Base-by-base conservation (phyloP, 495 filamentous ascomycete species). In the Amphirosellinia nigrospora region DNA sequence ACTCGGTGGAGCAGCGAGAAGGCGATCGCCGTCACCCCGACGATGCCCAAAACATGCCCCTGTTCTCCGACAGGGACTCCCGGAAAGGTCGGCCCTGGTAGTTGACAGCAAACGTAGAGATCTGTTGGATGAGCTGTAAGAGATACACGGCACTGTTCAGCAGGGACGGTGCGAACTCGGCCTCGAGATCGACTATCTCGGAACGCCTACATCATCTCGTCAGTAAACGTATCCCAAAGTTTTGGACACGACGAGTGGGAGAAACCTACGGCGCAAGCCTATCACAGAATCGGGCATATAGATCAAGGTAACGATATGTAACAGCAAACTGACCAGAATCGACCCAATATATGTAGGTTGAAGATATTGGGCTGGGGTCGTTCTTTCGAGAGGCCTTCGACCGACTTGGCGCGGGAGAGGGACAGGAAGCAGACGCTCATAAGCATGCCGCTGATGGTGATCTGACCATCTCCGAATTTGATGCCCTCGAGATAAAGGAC, bases 391-490 rank as follows among this genome's bases (percentile, higher is more conserved):
- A 99, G 85, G 53, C 90, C 90, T 83, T 98, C 96, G 56, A 99
- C 96, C 60, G 94, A 92, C 87, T 91, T 95, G 46, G 96, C 96
- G 53, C 96, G 89, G 26, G 96, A 98, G 74, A 99, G 95, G 32
- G 93, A 97, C 76, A 99, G 83, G 86, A 98, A 99, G 86, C 96
- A 99, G 62, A 99, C 96, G 78, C 94, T 98, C 96, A 99, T 97
- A 81, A 99, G 88, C 93, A 99, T 98, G 73, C 96, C 96, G 72
- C 94, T 97, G 79, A 99, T 98, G 32, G 96, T 99, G 53, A 97
- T 94, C 79, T 99, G 96, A 38, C 95, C 94, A 81, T 99, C 96
- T 56, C 96, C 94, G 74, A 99, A 99, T 82, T 99, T 99, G 85
- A 99, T 99, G 66, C 96, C 96, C 73, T 98, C 96, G 8, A 99